Percentiles rank a stretch among this genome's conserved stretches.
These are phyloP conservation scores for Kwoniella sp. DNA, from an alignment of 768 basidiomycete genomes.

Conservation along the genomic window DNA sequence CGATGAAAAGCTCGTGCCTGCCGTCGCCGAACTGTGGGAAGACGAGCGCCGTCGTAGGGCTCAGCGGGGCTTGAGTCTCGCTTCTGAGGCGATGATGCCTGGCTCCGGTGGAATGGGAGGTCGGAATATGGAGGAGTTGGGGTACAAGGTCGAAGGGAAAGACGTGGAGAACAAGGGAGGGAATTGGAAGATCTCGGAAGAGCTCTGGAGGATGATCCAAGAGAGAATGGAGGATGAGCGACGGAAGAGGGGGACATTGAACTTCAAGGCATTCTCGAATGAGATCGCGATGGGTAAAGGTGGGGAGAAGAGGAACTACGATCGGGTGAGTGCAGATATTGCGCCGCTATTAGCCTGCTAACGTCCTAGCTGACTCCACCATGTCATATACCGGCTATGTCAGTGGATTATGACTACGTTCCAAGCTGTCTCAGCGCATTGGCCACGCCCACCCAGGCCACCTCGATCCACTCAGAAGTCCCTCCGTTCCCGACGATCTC, in stretches of 20 bases:
- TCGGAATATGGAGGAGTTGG: conserved; percentile 43
- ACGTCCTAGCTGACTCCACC: not conserved
- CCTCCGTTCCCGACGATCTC: conserved; percentile 25
- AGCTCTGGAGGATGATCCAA: conserved; percentile 74
- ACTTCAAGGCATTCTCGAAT: conserved; percentile 44
- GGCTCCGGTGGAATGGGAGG: conserved; percentile 63
- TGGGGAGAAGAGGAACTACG: conserved; percentile 48
- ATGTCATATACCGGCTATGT: not conserved
- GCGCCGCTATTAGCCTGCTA: not conserved
- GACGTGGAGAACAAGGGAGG: conserved; percentile 67
- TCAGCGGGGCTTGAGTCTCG: conserved; percentile 69
- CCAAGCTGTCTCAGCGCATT: conserved; percentile 83
- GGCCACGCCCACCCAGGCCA: conserved; percentile 58
- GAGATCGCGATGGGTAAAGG: conserved; percentile 36
- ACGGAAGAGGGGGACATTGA: conserved; percentile 47
- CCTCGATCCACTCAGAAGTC: conserved; percentile 40
- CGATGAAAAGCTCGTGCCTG: conserved; percentile 74
- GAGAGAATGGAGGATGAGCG: conserved; percentile 64
- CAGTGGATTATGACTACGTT: conserved; percentile 81
- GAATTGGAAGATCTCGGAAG: conserved; percentile 61
- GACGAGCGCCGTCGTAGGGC: conserved; percentile 81
- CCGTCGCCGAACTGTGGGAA: conserved; percentile 93
- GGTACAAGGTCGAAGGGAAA: conserved; percentile 59
- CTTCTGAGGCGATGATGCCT: conserved; percentile 68
- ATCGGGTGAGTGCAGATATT: conserved; percentile 48